Conservation (phyloP, 331 rosid genomes). For the Quercus phellos region DNA sequence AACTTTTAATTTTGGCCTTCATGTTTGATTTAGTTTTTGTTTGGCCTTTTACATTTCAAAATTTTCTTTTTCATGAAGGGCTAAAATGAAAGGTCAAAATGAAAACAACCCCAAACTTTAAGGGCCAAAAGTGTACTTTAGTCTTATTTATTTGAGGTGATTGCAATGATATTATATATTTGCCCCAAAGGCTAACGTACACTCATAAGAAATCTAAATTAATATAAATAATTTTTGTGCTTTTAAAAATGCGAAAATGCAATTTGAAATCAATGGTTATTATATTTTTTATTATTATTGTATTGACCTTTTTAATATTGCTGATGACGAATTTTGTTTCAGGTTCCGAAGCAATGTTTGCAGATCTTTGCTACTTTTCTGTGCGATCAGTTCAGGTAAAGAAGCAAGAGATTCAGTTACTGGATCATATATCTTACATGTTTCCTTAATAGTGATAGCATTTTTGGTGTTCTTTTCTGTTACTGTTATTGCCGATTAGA, state of each 20-base stretch:
- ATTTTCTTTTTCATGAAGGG: too few species aligned
- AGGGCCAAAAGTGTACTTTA: too few species aligned
- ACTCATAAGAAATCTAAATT: neutral
- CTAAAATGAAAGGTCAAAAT: too few species aligned
- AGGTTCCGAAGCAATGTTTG: constrained; percentile 99
- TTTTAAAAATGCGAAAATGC: neutral
- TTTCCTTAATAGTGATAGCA: constrained; percentile 6
- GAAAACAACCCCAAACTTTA: too few species aligned
- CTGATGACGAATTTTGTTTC: constrained; percentile 33
- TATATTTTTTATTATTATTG: neutral
- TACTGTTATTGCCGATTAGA: neutral
- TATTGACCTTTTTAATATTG: constrained; percentile 3
- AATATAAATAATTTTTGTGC: neutral
- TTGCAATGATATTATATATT: too few species aligned
- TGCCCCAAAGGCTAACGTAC: too few species aligned
- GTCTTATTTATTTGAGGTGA: too few species aligned
- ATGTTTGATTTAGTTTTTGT: too few species aligned
- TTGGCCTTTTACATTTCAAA: too few species aligned
- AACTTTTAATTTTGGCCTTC: too few species aligned
- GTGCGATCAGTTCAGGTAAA: constrained; percentile 94
- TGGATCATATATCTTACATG: neutral
- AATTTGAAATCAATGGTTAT: neutral
- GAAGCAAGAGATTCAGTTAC: neutral
- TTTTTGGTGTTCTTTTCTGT: constrained; percentile 11
- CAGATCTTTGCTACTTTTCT: constrained; percentile 97